Evolutionary conservation across 257 asterid species (phyloP), one percentile per base, ranked within the genome.

Genomic region (Solanum peruvianum): DNA sequence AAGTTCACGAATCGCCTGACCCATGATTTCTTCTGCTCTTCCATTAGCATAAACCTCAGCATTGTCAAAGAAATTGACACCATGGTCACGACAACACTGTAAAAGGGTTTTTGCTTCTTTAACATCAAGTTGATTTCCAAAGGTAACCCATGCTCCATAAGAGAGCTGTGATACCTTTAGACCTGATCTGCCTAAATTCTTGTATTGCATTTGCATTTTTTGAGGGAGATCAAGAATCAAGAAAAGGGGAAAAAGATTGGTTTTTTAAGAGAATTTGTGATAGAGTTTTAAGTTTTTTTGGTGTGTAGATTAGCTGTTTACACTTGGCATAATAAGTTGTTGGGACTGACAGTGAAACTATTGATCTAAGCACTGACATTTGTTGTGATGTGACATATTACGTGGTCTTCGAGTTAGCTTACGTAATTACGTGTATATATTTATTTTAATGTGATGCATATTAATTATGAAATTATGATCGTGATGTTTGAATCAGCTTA

Each of bases 1-100:
- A 9, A 97, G 94, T 88, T 96, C 99, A 88, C 94, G 92, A n/a
- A 96, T 95, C 2, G 99, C 99, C 85, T 96, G 99, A 1, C 99
- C 99, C 99, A 96, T 95, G 94, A 95, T 97, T 90, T 97, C 99
- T 89, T 97, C 99, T 35, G 99, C 99, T 14, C 99, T 93, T 76
- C 99, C 99, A 33, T 96, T 97, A 47, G 99, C 99, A 90, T 97
- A 95, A 16, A 97, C 99, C 96, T 97, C 99, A 52, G 99, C 99
- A 82, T 95, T 97, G 87, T 97, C 99, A 92, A 95, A 96, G 92
- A 96, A 97, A 86, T 97, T 97, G 29, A 97, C 99, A 85, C 99
- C 99, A 84, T 91, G 39, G 67, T 97, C 99, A 25, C 99, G 94
- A 92, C 98, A 96, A 90, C 98, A 93, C 31, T 97, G 99, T 92